phyloP scores from a whole-genome alignment of 192 early-diverging fungal species.

The Entomortierella parvispora region DNA sequence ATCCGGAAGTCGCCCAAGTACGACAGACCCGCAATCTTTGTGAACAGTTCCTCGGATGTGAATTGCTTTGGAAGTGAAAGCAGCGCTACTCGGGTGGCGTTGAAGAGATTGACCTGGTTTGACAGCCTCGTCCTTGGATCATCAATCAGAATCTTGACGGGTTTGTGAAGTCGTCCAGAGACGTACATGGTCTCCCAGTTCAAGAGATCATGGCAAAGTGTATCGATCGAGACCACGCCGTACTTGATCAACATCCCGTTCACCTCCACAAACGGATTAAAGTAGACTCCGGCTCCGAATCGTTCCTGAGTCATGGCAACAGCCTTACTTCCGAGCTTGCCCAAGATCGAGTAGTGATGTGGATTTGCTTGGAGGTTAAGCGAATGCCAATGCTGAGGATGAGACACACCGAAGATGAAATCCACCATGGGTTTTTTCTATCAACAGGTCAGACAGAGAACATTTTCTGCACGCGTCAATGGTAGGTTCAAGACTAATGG shows the following conservation, averaged over 20 bases:
- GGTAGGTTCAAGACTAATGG: background rate
- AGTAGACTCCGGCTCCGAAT: slow-evolving; percentile 93
- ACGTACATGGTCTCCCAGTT: slow-evolving; percentile 97
- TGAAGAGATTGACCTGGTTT: slow-evolving; percentile 87
- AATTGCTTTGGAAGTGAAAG: slow-evolving; percentile 87
- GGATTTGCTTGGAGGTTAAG: slow-evolving; percentile 94
- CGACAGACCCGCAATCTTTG: slow-evolving; percentile 85
- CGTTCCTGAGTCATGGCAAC: slow-evolving; percentile 83
- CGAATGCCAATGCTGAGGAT: slow-evolving; percentile 97
- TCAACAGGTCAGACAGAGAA: no score
- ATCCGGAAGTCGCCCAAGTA: slow-evolving; percentile 95
- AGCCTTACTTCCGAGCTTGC: slow-evolving; percentile 74
- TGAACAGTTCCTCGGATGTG: slow-evolving; percentile 82
- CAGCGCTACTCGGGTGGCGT: slow-evolving; percentile 85
- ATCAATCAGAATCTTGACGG: slow-evolving; percentile 81
- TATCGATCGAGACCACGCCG: slow-evolving; percentile 94
- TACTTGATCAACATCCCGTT: slow-evolving; percentile 95
- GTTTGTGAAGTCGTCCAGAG: slow-evolving; percentile 98
- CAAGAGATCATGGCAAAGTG: slow-evolving; percentile 84
- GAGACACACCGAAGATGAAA: slow-evolving; percentile 94
- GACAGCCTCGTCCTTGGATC: slow-evolving; percentile 79
- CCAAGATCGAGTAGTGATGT: slow-evolving; percentile 90
- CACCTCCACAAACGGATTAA: slow-evolving; percentile 92
- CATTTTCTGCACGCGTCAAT: slow-evolving; percentile 5
- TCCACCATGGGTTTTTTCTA: slow-evolving; percentile 90